Evolutionary conservation across 257 asterid genomes (phyloP).

Genomic region (Eucommia ulmoides): DNA sequence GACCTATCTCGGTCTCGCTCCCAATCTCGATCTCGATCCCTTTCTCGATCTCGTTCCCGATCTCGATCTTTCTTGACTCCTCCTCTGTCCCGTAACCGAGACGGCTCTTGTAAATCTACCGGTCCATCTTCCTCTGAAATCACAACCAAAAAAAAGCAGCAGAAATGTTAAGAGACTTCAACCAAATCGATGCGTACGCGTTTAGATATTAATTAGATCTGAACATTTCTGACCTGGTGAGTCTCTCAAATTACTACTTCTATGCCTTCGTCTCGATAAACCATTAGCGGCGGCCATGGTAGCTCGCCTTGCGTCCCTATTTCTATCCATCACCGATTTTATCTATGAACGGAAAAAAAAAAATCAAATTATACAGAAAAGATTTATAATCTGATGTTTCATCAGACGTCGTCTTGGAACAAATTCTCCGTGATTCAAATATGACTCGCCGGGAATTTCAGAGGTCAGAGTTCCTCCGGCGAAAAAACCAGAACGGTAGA

Average conservation of each 20-base stretch:
- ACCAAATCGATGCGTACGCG: not conserved
- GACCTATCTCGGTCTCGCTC: slow-evolving; percentile 60
- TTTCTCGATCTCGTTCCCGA: slow-evolving; percentile 42
- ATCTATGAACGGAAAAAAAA: slow-evolving; percentile 4
- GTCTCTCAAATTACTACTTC: slow-evolving; percentile 73
- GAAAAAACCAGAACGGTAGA: slow-evolving; percentile 3
- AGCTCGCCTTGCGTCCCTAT: slow-evolving; percentile 72
- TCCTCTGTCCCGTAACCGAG: slow-evolving; percentile 67
- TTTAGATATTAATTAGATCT: slow-evolving; percentile 37
- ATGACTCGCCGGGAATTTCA: slow-evolving; percentile 23
- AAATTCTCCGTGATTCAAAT: slow-evolving; percentile 14
- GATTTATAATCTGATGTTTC: slow-evolving; percentile 17
- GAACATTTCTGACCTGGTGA: slow-evolving; percentile 50
- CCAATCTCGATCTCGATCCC: slow-evolving; percentile 56
- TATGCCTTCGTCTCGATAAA: slow-evolving; percentile 58
- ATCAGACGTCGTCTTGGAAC: slow-evolving; percentile 16
- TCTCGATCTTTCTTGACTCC: slow-evolving; percentile 77
- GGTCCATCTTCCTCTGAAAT: slow-evolving; percentile 78
- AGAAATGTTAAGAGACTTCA: not conserved
- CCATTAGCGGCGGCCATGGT: slow-evolving; percentile 71
- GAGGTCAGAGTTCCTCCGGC: slow-evolving; percentile 26
- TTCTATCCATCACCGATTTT: slow-evolving; percentile 55
- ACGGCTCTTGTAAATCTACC: slow-evolving; percentile 68
- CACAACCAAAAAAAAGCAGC: slow-evolving; percentile 8
- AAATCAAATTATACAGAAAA: slow-evolving; percentile 20